Base-by-base conservation (phyloP, 2,329 filamentous ascomycete genomes). In the Epichloe amarillans region DNA sequence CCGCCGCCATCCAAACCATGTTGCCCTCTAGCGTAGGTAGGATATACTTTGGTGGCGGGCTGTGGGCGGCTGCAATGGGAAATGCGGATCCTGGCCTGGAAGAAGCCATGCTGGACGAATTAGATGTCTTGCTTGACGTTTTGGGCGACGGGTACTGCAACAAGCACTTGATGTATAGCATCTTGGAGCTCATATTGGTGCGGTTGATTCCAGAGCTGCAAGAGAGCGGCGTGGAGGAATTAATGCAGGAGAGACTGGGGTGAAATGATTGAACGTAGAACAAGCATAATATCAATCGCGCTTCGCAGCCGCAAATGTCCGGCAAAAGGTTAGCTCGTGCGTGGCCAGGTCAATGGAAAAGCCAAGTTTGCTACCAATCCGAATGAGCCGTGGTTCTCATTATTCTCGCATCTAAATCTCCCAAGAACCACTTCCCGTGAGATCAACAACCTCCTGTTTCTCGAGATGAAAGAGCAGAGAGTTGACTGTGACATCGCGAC, bases 101-200 rank as follows among this genome's bases (percentile, higher is more conserved):
- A 15, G 55, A 58, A 39, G 46, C 42, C 46, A 71, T 81, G 52
- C 66, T 80, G 43, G 66, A 70, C 53, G 76, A 83, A 58, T 75
- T 88, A 55, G 79, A 83, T 61, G 69, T 77, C 26, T 71, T 89
- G 44, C 72, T 97, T 45, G 80, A 85, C 59, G 72, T 90, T 38
- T 83, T 95, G 57, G 79, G 78, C 15, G 89, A 96, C 66, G 73
- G 77, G 48, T 95, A 95, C 69, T 84, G 89, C 68, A 98, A 98
- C 69, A 94, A 90, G 70, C 89, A 96, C 69, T 71, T 97, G 35
- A 72, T 95, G 58, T 95, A 95, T 62, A 75, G 80, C 43, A 73
- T 93, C 46, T 69, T 97, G 36, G 93, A 98, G 69, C 69, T 91
- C 52, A 64, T 95, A 2, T 72, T 96, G n/a, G 78, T 88, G 51